phyloP scores from a whole-genome alignment of 352 stramenopile genomes.

The Phytophthora citricola region DNA sequence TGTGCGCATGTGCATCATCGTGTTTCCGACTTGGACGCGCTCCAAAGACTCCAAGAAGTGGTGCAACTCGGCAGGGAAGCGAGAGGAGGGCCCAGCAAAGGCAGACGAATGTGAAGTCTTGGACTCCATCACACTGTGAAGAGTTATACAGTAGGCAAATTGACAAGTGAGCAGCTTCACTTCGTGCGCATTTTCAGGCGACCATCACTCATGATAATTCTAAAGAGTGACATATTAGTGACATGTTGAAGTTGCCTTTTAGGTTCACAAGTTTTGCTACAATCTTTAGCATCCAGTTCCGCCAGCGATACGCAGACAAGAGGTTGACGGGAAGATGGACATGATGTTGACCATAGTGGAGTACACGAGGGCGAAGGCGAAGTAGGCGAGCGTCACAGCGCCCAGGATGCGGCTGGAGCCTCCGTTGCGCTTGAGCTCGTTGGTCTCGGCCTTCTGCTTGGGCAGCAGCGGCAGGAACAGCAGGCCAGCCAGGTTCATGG shows the following conservation, averaged over 20 bases:
- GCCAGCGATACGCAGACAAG: slow-evolving; percentile 37
- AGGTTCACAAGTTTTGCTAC: background rate
- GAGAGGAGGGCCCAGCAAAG: slow-evolving; percentile 51
- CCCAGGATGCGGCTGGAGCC: slow-evolving; percentile 49
- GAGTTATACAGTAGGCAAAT: slow-evolving; percentile 8
- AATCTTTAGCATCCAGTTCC: slow-evolving; percentile 37
- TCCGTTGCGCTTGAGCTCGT: slow-evolving; percentile 46
- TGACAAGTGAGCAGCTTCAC: slow-evolving; percentile 10
- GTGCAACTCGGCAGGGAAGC: slow-evolving; percentile 46
- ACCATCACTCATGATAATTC: slow-evolving; percentile 19
- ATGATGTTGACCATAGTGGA: slow-evolving; percentile 45
- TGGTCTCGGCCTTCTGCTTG: slow-evolving; percentile 54
- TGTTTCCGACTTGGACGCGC: slow-evolving; percentile 16
- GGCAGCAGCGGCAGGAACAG: slow-evolving; percentile 54
- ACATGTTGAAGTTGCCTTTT: slow-evolving; percentile 23
- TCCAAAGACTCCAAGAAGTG: slow-evolving; percentile 46
- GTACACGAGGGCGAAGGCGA: slow-evolving; percentile 40
- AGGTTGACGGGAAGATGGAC: slow-evolving; percentile 39
- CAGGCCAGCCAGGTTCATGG: slow-evolving; percentile 36
- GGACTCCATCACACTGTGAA: slow-evolving; percentile 13
- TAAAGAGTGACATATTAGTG: slow-evolving; percentile 11
- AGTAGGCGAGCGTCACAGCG: slow-evolving; percentile 42
- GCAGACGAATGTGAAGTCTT: slow-evolving; percentile 11
- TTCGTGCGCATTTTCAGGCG: background rate
- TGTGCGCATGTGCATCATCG: slow-evolving; percentile 53